phyloP scores from a whole-genome alignment of 371 early-diverging fungal species.

The Mortierella sp. region DNA sequence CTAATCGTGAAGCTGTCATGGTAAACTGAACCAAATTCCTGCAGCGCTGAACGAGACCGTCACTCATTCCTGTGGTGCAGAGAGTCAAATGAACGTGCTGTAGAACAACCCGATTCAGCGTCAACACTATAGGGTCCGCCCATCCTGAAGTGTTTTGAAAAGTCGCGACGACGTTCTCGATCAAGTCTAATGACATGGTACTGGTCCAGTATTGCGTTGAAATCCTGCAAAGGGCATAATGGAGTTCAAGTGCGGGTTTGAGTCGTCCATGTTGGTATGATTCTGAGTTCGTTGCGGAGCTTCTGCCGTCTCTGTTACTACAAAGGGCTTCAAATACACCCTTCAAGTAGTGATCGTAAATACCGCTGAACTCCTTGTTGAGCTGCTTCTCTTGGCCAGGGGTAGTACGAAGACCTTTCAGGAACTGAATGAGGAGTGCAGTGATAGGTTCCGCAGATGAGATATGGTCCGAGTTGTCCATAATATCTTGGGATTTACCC shows the following conservation, averaged over 20 bases:
- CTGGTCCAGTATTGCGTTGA: conserved; percentile 59
- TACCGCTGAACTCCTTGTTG: conserved; percentile 24
- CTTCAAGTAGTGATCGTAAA: conserved; percentile 34
- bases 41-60: conserved; percentile 11
- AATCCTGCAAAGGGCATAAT: conserved; percentile 57
- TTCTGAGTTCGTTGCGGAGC: conserved; percentile 9
- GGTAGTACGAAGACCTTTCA: conserved; percentile 56
- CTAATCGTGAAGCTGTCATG: conserved; percentile 32
- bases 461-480: background rate
- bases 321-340: conserved; percentile 31
- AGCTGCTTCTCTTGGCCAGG: conserved; percentile 57
- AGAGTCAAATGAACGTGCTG: conserved; percentile 42
- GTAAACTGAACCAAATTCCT: conserved; percentile 31
- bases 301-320: background rate
- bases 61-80: conserved; percentile 20
- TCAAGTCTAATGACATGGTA: conserved; percentile 12
- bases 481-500: conserved; percentile 52
- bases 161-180: conserved; percentile 8
- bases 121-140: conserved; percentile 28
- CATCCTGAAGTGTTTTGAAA: conserved; percentile 25
- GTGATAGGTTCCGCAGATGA: conserved; percentile 41
- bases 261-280: conserved; percentile 25
- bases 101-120: conserved; percentile 37
- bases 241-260: conserved; percentile 62
- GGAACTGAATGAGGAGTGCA: conserved; percentile 57